Base-by-base conservation (phyloP, 2,329 filamentous ascomycete genomes). In the Colletotrichum tabaci region DNA sequence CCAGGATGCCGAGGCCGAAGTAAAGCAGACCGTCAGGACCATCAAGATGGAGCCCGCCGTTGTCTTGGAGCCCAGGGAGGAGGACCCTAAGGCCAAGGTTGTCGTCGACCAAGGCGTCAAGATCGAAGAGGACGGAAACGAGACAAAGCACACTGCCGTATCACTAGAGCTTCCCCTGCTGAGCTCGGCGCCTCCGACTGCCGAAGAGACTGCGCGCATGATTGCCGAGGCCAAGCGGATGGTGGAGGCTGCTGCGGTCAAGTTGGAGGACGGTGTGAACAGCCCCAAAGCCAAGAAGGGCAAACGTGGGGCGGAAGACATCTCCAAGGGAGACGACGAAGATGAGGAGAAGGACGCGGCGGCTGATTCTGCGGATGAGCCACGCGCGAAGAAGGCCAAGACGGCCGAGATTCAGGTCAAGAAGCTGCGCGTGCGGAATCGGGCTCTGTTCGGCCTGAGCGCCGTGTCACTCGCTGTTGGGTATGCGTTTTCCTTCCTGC, bases 151-250 rank as follows among this genome's bases (percentile, higher is more conserved):
- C 75, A 95, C 92, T 8, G 90, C 91, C 57, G 90, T 96, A 60
- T 92, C 92, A 73, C 86, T 96, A 13, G 93, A 96, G 74, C 87
- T 96, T 78, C 93, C 95, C 16, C 76, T 89, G 30, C 77, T 81
- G 9, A 80, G 77, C 4, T 87, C 90, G 12, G 90, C 94, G 72
- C 87, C 95, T 10, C 92, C 93, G 0, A 89, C 91, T 15, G 91
- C 94, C 0, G 93, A 95, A 74, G 93, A 96, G 77, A 92, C 95
- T 1, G 88, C 93, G 68, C 89, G 91, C 66, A 95, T 98, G 92
- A 92, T 98, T 71, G 91, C 91, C 38, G 91, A 94, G 77, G 96
- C 96, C 42, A 94, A 92, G 83, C 90, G 92, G 75, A 98, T 98
- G 94, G 95, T 98, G 6, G 89, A 93, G 73, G 91, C 91, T 72